These are phyloP conservation scores for Sisymbrium irio DNA, from an alignment of 345 rosid species.

Conservation along the genomic window DNA sequence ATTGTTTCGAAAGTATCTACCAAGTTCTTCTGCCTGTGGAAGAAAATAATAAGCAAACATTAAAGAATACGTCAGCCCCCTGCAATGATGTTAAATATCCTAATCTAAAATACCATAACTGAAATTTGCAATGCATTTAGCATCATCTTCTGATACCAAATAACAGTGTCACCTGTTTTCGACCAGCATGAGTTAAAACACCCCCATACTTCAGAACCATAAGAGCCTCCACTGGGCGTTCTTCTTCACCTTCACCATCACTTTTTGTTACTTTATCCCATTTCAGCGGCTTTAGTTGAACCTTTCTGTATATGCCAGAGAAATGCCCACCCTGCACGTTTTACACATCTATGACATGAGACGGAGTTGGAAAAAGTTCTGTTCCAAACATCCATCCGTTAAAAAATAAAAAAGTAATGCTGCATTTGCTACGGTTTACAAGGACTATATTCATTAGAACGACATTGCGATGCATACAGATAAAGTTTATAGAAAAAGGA, in stretches of 20 bases:
- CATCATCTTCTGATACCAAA: neutral
- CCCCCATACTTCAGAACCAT: constrained; percentile 99
- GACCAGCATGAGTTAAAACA: constrained; percentile 98
- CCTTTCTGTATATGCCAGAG: constrained; percentile 98
- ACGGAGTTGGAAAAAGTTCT: neutral
- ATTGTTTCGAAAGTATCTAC: constrained; percentile 93
- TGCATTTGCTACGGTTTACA: neutral
- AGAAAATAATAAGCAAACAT: constrained; percentile 24
- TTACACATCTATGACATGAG: constrained; percentile 17
- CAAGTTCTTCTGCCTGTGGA: constrained; percentile 96
- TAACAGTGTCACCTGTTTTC: constrained; percentile 72
- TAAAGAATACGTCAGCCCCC: neutral
- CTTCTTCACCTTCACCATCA: constrained; percentile 94
- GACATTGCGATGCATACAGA: neutral
- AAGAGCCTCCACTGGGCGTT: constrained; percentile 92
- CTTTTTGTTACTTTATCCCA: constrained; percentile 77
- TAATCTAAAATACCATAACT: neutral
- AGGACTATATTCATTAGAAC: neutral
- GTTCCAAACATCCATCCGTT: neutral
- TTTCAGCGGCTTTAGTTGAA: constrained; percentile 90
- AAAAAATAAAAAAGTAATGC: neutral
- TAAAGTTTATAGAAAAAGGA: constrained; percentile 12
- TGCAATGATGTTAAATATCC: neutral
- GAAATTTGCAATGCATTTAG: neutral
- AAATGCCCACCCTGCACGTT: constrained; percentile 89